Conservation (phyloP, 202 grass and related monocot genomes). For the Alloteropsis angusta region DNA sequence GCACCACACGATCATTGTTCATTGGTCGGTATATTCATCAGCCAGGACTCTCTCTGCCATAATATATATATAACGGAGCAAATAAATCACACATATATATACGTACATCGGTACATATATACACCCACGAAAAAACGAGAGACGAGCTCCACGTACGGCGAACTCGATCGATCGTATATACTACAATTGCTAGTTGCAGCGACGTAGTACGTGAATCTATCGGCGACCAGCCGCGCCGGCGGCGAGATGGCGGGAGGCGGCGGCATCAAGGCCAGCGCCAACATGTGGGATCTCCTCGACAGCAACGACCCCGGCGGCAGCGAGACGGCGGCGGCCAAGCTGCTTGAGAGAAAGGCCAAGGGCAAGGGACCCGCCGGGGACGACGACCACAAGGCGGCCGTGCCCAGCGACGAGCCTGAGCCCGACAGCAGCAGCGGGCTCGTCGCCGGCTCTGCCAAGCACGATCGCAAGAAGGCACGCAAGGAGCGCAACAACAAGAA, state of each 20-base stretch:
- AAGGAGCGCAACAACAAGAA: background rate
- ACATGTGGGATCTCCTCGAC: slow-evolving; percentile 16
- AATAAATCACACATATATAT: no score
- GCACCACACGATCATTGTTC: no score
- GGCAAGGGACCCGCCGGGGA: background rate
- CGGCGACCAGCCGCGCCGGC: background rate
- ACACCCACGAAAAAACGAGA: no score
- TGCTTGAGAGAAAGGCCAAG: background rate
- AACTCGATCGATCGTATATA: no score
- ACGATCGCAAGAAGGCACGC: background rate
- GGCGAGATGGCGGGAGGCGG: background rate
- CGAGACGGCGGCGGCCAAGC: background rate
- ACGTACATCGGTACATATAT: no score
- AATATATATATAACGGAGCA: no score
- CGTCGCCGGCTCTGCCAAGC: no score
- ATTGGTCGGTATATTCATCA: no score
- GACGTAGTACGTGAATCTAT: background rate
- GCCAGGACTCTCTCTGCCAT: no score
- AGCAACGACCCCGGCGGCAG: background rate
- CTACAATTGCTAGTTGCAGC: no score
- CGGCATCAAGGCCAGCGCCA: background rate
- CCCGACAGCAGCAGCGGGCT: background rate
- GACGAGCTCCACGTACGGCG: no score
- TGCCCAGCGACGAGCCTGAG: background rate
- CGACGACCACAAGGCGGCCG: background rate